A percentile compares a stretch with the other conserved stretches of the same genome.
phyloP scores from a whole-genome alignment of 176 grass and related monocot genomes.

The Oryza officinalis region DNA sequence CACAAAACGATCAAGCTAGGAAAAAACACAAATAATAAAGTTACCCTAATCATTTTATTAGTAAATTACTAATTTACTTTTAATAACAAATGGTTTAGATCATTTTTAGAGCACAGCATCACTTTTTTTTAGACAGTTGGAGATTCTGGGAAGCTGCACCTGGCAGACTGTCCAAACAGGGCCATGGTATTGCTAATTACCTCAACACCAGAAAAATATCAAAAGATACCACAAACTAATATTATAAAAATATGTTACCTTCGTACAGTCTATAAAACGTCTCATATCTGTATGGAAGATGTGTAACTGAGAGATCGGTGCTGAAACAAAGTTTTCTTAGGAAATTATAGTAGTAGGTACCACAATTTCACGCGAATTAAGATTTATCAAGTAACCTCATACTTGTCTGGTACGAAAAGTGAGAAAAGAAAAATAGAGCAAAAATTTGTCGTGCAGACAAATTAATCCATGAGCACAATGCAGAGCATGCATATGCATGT shows the following conservation, averaged over 20 bases:
- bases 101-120: too few relatives aligned
- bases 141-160: too few relatives aligned
- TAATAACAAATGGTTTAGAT: too few relatives aligned
- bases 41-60: too few relatives aligned
- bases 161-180: too few relatives aligned
- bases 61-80: too few relatives aligned
- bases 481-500: neutral
- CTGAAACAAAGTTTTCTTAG: neutral
- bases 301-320: neutral
- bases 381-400: neutral
- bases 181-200: neutral
- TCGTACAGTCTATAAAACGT: too few relatives aligned
- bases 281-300: neutral
- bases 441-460: neutral
- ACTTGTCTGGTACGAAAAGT: neutral
- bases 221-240: neutral
- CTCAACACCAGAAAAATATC: too few relatives aligned
- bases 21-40: too few relatives aligned
- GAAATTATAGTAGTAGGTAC: neutral
- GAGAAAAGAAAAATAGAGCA: neutral
- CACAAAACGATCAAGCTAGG: too few relatives aligned
- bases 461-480: neutral
- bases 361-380: neutral
- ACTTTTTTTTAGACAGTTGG: too few relatives aligned
- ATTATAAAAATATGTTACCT: too few relatives aligned